phyloP scores from a whole-genome alignment of 2,329 filamentous ascomycete species.

The Penicillium sp. region DNA sequence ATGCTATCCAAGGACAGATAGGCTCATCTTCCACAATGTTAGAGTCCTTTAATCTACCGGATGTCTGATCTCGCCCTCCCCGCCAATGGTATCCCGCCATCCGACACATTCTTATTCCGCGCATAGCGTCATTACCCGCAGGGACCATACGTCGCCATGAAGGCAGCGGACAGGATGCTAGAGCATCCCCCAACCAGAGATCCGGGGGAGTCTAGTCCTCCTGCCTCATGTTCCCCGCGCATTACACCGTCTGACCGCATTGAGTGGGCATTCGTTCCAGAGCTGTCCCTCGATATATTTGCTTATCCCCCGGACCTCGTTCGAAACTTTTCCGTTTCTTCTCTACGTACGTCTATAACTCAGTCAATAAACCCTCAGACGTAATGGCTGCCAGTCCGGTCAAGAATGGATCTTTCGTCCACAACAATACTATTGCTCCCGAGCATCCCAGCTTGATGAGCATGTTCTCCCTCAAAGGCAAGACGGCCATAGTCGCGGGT shows the following conservation, averaged over 20 bases:
- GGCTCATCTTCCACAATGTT: too few species aligned
- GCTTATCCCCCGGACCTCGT: background rate
- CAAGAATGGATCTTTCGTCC: slow-evolving; percentile 50
- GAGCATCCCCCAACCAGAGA: background rate
- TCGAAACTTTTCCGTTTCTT: background rate
- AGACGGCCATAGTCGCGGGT: slow-evolving; percentile 66
- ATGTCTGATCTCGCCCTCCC: background rate
- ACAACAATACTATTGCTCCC: slow-evolving; percentile 53
- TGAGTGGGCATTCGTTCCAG: background rate
- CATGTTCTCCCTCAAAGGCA: slow-evolving; percentile 65
- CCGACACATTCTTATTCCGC: background rate
- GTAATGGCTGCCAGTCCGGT: slow-evolving; percentile 36
- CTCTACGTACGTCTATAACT: background rate
- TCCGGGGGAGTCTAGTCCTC: background rate
- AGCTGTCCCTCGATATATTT: slow-evolving; percentile 8
- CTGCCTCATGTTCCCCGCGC: slow-evolving; percentile 3
- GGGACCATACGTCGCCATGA: slow-evolving; percentile 1
- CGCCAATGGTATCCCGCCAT: slow-evolving; percentile 5
- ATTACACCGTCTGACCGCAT: slow-evolving; percentile 10
- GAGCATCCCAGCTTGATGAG: slow-evolving; percentile 52
- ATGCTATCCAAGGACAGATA: too few species aligned
- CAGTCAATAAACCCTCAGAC: background rate
- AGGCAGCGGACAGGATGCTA: slow-evolving; percentile 5
- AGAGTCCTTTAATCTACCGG: background rate
- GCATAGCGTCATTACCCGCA: slow-evolving; percentile 18